A percentile compares a stretch with the other conserved stretches of the same genome.
Conservation (phyloP, 805 yeast genomes). For the Pichia californica region DNA sequence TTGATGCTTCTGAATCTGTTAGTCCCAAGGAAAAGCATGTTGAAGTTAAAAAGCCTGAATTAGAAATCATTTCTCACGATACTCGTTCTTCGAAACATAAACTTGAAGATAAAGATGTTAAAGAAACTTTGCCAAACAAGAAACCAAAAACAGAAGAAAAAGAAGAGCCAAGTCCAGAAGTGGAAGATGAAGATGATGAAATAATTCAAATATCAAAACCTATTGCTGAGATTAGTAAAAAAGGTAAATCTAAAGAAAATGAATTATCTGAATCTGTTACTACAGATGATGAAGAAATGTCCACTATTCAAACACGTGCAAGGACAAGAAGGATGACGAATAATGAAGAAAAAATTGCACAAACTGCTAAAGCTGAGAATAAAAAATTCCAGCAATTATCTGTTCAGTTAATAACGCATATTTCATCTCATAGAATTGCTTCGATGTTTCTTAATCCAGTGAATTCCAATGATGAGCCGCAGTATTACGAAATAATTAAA, state of each 20-base stretch:
- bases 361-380: conserved; percentile 2
- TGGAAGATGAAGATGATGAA: background rate
- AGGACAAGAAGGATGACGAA: conserved; percentile 1
- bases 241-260: background rate
- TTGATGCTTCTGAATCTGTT: conserved; percentile 9
- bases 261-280: conserved; percentile 6
- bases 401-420: conserved; percentile 53
- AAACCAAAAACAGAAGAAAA: background rate
- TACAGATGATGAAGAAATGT: background rate
- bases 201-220: no score
- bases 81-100: conserved; percentile 1
- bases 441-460: conserved; percentile 72
- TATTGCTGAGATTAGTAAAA: background rate
- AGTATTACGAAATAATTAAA: conserved; percentile 54
- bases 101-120: background rate
- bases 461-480: conserved; percentile 58
- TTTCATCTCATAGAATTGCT: conserved; percentile 65
- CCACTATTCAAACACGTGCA: background rate
- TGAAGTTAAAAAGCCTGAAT: background rate
- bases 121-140: background rate
- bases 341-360: background rate
- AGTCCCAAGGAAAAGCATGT: background rate
- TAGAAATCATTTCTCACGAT: background rate
- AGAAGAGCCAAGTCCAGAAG: background rate
- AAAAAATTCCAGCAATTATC: conserved; percentile 60